A percentile compares a stretch with the other conserved stretches of the same genome.
Conservation (phyloP, 176 grass and related monocot genomes). For the Oryza longistaminata region DNA sequence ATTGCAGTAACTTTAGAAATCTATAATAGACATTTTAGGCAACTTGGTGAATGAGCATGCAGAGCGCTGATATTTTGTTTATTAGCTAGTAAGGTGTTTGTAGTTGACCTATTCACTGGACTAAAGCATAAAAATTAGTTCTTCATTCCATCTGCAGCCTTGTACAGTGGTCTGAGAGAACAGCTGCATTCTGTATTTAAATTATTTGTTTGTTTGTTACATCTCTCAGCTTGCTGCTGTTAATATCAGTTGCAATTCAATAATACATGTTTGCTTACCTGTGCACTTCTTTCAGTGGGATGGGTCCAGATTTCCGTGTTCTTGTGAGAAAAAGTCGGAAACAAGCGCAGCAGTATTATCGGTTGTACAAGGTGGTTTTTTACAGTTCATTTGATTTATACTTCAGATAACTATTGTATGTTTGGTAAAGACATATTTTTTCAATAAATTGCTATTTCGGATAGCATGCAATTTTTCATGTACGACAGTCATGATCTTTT, state of each 20-base stretch:
- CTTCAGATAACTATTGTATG: not conserved
- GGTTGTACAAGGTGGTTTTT: constrained; percentile 72
- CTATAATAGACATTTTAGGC: not conserved
- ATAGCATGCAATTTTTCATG: not conserved
- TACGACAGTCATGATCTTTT: not conserved
- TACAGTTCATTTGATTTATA: constrained; percentile 18
- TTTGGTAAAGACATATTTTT: not conserved
- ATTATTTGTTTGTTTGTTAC: not conserved
- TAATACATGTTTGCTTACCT: constrained; percentile 9
- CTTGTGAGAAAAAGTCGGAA: constrained; percentile 86
- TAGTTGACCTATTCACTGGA: not conserved
- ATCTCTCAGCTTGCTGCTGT: not conserved
- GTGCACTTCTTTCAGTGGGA: constrained; percentile 64
- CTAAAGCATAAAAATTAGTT: not conserved
- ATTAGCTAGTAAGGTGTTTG: constrained; percentile 3
- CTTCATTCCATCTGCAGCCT: not conserved
- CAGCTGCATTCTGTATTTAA: not conserved
- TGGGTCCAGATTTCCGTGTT: constrained; percentile 91
- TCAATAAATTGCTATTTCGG: constrained; percentile 11
- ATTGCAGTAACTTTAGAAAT: not conserved
- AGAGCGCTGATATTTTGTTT: not conserved
- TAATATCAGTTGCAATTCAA: not conserved
- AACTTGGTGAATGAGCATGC: not conserved
- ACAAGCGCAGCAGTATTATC: constrained; percentile 84
- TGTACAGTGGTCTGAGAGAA: not conserved